Evolutionary conservation across 2,329 filamentous ascomycete genomes (phyloP).

Genomic region (Raffaelea deltoideospora): DNA sequence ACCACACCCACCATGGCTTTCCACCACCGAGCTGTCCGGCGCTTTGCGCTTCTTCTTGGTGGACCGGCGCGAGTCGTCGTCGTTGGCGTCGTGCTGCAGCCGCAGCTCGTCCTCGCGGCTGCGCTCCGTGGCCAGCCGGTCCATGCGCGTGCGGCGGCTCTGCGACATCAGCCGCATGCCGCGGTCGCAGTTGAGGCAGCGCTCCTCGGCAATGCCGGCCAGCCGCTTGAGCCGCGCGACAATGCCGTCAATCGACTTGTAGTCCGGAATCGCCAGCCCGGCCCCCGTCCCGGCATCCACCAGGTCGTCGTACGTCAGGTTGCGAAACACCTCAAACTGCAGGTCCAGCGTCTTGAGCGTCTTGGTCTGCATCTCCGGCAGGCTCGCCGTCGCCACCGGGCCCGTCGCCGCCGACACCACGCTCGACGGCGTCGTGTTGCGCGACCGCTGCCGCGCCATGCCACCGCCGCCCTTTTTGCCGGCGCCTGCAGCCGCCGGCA

Average conservation of each 20-base stretch:
- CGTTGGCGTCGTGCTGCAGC: conserved; percentile 30
- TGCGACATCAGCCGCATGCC: conserved; percentile 57
- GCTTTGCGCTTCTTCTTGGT: conserved; percentile 75
- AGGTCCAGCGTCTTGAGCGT: conserved; percentile 55
- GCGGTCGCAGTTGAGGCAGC: conserved; percentile 53
- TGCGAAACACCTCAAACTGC: conserved; percentile 40
- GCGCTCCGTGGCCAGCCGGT: conserved; percentile 30
- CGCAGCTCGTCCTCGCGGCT: conserved; percentile 36
- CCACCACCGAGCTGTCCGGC: conserved; percentile 27
- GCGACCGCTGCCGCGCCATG: conserved; percentile 51
- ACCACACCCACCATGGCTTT: too few species aligned
- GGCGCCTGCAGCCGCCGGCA: conserved; percentile 41
- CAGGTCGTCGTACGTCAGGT: conserved; percentile 52
- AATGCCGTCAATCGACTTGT: conserved; percentile 47
- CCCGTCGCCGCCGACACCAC: too few species aligned
- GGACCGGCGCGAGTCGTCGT: conserved; percentile 33
- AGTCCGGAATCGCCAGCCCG: conserved; percentile 44
- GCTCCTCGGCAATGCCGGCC: conserved; percentile 49
- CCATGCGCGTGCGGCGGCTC: conserved; percentile 46
- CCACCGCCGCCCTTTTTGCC: conserved; percentile 49
- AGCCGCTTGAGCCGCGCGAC: conserved; percentile 49
- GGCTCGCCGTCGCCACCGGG: conserved; percentile 29
- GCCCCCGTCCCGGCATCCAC: conserved; percentile 41
- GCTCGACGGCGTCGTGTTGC: conserved; percentile 55
- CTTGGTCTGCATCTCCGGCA: conserved; percentile 38